These are phyloP conservation scores for Eimeria maxima DNA, from an alignment of 169 alveolate genomes.

Conservation along the genomic window DNA sequence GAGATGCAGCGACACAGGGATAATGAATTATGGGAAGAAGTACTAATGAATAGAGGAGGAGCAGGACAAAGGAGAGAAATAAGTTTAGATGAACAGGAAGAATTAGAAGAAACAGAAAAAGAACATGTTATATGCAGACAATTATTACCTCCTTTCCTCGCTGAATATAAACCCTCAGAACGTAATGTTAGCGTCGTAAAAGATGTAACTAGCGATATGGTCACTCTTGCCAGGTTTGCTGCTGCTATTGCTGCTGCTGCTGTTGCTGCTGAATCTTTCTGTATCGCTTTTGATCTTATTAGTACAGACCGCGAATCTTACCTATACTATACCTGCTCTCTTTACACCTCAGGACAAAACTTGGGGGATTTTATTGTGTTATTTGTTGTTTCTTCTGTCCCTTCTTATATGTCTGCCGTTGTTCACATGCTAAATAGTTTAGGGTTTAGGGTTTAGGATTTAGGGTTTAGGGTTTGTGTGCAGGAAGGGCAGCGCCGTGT, in stretches of 20 bases:
- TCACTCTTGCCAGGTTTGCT: conserved; percentile 94
- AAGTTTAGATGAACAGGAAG: not conserved
- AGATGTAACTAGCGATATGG: conserved; percentile 99
- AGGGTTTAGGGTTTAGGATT: too few relatives aligned
- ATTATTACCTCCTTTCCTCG: conserved; percentile 85
- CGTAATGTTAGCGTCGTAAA: conserved; percentile 92
- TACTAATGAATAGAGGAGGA: conserved; percentile 57
- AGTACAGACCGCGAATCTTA: too few relatives aligned
- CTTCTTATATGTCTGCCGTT: too few relatives aligned
- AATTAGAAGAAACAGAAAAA: conserved; percentile 54
- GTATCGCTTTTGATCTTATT: too few relatives aligned
- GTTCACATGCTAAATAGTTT: too few relatives aligned
- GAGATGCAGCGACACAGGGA: conserved; percentile 68
- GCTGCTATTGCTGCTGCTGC: too few relatives aligned
- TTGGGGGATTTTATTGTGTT: too few relatives aligned
- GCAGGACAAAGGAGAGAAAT: conserved; percentile 39
- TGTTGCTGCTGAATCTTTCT: too few relatives aligned
- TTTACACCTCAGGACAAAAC: too few relatives aligned
- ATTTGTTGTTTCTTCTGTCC: too few relatives aligned
- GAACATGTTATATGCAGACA: conserved; percentile 83
- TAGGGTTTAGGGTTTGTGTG: conserved; percentile 87
- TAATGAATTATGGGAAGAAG: conserved; percentile 81
- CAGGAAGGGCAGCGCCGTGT: conserved; percentile 62
- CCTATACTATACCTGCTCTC: too few relatives aligned
- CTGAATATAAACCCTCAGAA: conserved; percentile 81